These are phyloP conservation scores for Lasiosphaeria ovina DNA, from an alignment of 495 filamentous ascomycete species.

Conservation along the genomic window DNA sequence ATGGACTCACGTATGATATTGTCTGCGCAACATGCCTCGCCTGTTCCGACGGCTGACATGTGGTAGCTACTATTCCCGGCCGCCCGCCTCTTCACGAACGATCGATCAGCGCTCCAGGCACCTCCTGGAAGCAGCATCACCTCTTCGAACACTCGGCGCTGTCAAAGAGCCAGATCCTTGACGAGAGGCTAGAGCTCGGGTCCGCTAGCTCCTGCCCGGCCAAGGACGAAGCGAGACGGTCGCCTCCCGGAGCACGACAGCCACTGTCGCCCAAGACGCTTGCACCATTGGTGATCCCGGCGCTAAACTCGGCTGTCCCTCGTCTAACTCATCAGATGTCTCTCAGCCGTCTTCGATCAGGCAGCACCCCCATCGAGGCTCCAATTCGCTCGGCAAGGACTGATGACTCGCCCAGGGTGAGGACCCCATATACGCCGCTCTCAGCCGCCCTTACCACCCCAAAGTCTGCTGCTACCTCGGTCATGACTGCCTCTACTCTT, in stretches of 20 bases:
- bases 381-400: conserved; percentile 31
- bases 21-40: background rate
- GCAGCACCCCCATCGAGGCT: conserved; percentile 36
- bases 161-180: conserved; percentile 29
- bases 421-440: conserved; percentile 44
- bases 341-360: conserved; percentile 39
- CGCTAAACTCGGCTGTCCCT: conserved; percentile 34
- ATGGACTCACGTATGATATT: conserved; percentile 71
- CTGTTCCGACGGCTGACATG: conserved; percentile 26
- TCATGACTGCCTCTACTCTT: conserved; percentile 41
- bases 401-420: conserved; percentile 46
- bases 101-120: conserved; percentile 62
- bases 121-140: conserved; percentile 46
- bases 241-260: conserved; percentile 25
- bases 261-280: conserved; percentile 52
- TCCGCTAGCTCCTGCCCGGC: background rate
- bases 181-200: conserved; percentile 29
- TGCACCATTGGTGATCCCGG: conserved; percentile 51
- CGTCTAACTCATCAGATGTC: conserved; percentile 39
- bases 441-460: conserved; percentile 40
- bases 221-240: conserved; percentile 21
- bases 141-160: conserved; percentile 38
- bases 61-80: conserved; percentile 68
- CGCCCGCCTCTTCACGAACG: conserved; percentile 65
- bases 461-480: conserved; percentile 40